Percentiles rank a stretch among this genome's conserved stretches.
Conservation (phyloP, 805 yeast genomes). For the Yarrowia sp. region DNA sequence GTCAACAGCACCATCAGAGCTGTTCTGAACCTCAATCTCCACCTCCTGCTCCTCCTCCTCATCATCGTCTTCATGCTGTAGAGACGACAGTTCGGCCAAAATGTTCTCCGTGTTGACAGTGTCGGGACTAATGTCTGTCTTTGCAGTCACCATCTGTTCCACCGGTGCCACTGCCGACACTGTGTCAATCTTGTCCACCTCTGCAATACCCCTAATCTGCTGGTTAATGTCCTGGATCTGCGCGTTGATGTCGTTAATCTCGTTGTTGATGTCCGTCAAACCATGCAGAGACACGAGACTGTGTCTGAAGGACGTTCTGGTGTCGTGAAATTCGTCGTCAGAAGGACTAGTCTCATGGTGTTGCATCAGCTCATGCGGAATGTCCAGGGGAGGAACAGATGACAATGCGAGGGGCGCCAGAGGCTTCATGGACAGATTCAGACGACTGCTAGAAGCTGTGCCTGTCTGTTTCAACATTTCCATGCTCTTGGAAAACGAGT, state of each 20-base stretch:
- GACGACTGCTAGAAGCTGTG: neutral
- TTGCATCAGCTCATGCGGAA: constrained; percentile 26
- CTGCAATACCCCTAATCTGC: constrained; percentile 19
- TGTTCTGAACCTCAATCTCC: neutral
- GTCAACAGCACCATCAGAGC: neutral
- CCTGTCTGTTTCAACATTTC: constrained; percentile 14
- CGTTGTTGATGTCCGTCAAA: constrained; percentile 29
- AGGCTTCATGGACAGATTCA: constrained; percentile 18
- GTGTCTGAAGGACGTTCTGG: constrained; percentile 12
- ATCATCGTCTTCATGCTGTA: constrained; percentile 8
- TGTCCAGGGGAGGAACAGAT: constrained; percentile 19
- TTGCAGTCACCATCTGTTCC: constrained; percentile 19
- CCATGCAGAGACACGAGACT: constrained; percentile 22
- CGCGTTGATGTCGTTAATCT: constrained; percentile 29
- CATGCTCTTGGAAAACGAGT: constrained; percentile 15
- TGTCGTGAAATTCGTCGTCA: constrained; percentile 23
- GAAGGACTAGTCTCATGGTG: neutral
- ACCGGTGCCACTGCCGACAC: constrained; percentile 9
- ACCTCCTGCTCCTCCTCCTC: constrained; percentile 1
- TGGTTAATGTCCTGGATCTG: constrained; percentile 33
- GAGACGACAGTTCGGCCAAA: constrained; percentile 15
- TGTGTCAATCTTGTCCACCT: constrained; percentile 14
- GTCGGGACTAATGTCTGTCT: neutral
- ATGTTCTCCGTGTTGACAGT: constrained; percentile 22
- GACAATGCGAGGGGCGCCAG: constrained; percentile 25